Conservation (phyloP, 2,329 filamentous ascomycete genomes). For the Cercospora sp. region DNA sequence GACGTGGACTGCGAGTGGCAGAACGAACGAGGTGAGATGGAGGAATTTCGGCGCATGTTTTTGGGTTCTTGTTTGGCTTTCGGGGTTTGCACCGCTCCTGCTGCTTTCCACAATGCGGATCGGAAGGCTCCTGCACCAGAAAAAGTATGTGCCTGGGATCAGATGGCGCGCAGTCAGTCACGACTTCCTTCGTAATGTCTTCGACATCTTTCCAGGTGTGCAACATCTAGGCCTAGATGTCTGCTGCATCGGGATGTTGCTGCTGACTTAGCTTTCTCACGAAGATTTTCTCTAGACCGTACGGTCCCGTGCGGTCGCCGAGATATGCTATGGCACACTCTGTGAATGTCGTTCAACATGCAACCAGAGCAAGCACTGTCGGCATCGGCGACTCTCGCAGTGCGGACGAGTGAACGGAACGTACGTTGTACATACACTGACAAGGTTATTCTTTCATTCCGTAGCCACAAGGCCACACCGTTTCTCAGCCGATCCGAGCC, state of each 20-base stretch:
- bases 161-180: not conserved
- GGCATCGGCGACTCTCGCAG: not conserved
- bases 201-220: not conserved
- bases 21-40: not conserved
- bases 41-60: not conserved
- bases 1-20: not conserved
- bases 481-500: not conserved
- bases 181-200: not conserved
- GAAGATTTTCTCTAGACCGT: not conserved
- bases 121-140: not conserved
- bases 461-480: not conserved
- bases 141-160: not conserved
- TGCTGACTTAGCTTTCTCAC: not conserved
- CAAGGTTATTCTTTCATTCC: not conserved
- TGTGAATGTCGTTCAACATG: no score
- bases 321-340: not conserved
- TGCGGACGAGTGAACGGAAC: not conserved
- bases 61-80: not conserved
- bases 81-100: not conserved
- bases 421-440: not conserved
- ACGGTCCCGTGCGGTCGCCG: no score
- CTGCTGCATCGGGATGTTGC: not conserved
- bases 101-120: not conserved
- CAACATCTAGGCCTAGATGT: not conserved
- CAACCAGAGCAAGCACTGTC: not conserved